phyloP scores from a whole-genome alignment of 306 rosid genomes.

The Trifolium fragiferum region DNA sequence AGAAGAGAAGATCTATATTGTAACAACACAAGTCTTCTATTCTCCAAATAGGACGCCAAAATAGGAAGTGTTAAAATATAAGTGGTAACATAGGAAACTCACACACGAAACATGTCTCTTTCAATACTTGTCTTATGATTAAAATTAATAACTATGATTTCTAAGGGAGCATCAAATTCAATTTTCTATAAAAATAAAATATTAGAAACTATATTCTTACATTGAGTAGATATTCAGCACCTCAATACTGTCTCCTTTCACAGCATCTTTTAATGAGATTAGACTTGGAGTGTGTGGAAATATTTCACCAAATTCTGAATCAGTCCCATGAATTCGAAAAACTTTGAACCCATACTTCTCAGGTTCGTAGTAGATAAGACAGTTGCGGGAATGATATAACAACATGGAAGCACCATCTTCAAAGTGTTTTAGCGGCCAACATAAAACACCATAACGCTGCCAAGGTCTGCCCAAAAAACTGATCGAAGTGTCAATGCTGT shows the following conservation, averaged over 20 bases:
- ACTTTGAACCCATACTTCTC: not conserved
- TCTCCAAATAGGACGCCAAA: too few species aligned
- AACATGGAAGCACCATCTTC: not conserved
- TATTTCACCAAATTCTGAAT: not conserved
- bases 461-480: rapidly evolving
- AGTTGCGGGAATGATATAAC: not conserved
- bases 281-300: constrained; percentile 11
- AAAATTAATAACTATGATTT: not conserved
- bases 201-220: not conserved
- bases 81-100: too few species aligned
- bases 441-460: not conserved
- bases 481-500: not conserved
- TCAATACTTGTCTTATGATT: too few species aligned
- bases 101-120: not conserved
- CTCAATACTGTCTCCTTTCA: constrained; percentile 9
- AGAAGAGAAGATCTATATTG: too few species aligned
- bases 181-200: not conserved
- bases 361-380: not conserved
- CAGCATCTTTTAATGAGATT: not conserved
- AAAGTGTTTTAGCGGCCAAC: not conserved
- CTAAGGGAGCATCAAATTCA: not conserved
- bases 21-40: too few species aligned
- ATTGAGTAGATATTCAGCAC: not conserved
- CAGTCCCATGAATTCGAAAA: not conserved
- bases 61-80: too few species aligned